A percentile compares a stretch with the other conserved stretches of the same genome.
phyloP scores from a whole-genome alignment of 495 filamentous ascomycete genomes.

The Sabuloglossum arenarium region DNA sequence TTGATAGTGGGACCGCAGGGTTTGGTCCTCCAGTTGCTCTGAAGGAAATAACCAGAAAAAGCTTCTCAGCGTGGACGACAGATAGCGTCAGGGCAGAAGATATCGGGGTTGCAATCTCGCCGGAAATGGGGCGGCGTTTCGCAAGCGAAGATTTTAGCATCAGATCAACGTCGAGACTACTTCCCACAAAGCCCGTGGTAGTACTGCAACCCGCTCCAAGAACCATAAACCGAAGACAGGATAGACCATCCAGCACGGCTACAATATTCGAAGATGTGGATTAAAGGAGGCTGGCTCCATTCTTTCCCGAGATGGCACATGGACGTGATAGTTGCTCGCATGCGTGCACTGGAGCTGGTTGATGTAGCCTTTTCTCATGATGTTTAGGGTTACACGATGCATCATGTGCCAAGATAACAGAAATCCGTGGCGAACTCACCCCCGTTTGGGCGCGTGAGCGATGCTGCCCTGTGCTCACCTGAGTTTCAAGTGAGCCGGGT shows the following conservation, averaged over 20 bases:
- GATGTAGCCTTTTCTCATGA: neutral
- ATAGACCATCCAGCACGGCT: neutral
- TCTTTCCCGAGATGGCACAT: too few relatives aligned
- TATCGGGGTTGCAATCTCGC: neutral
- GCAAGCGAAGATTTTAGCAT: neutral
- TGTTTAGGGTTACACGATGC: neutral
- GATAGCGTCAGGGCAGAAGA: neutral
- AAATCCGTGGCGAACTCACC: too few relatives aligned
- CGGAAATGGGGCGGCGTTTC: neutral
- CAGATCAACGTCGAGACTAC: neutral
- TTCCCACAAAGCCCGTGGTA: neutral
- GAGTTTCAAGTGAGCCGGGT: too few relatives aligned
- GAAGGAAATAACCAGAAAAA: neutral
- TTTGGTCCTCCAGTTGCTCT: neutral
- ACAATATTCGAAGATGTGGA: neutral
- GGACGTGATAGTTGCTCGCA: too few relatives aligned
- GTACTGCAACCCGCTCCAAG: neutral
- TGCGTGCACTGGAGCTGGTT: too few relatives aligned
- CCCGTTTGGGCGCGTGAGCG: too few relatives aligned
- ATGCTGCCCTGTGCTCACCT: too few relatives aligned
- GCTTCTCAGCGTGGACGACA: neutral
- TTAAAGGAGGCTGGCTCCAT: neutral
- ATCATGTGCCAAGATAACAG: neutral
- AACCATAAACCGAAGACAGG: neutral
- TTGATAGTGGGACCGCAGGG: neutral